Base-by-base conservation (phyloP, 306 rosid species). In the Vicia sativa region DNA sequence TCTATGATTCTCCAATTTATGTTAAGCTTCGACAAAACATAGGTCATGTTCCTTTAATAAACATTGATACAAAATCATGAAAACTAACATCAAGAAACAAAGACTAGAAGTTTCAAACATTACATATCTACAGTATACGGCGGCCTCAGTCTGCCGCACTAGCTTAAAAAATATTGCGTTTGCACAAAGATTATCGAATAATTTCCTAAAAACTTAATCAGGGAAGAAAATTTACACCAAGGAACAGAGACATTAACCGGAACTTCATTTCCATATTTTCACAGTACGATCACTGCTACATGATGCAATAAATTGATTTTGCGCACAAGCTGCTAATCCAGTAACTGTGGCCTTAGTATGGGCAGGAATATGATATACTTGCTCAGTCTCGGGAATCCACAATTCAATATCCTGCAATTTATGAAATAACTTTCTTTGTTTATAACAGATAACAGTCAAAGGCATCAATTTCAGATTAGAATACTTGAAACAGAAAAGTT, bases 201-300 rank as follows among this genome's bases (percentile, higher is more conserved):
- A 25, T 23, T 23, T 11, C 59, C 59, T 53, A 11, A 53, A 53
- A 53, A 6, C 35, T 23, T 5, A 23, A 23, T 2, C 35, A 11
- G 14, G 59, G 59, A 53, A 23, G 9, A 13, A 53, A 23, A 12
- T 53, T 53, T 23, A 53, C 62, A 56, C 62, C 7, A 56, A 54
- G 62, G 15, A 56, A 56, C 41, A 28, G 6, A 53, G 19, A 28
- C 43, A 57, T 31, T 7, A 57, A 29, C 43, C 15, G n/a, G 44
- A 63, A 63, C 54, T 63, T 42, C 54, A 64, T 44, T 64, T 44
- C 70, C 70, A 64, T 44, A 64, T 26, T 19, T 64, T 64, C 54
- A 64, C 41, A 12, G 37, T 43, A 44, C 9, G 14, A 9, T 64
- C 70, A 28, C 26, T 26, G 26, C 70, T 64, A 14, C 41, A 16